Evolutionary conservation across 495 filamentous ascomycete genomes (phyloP), one percentile per base, ranked within the genome.

Genomic region (Hypoxylon perforatum): DNA sequence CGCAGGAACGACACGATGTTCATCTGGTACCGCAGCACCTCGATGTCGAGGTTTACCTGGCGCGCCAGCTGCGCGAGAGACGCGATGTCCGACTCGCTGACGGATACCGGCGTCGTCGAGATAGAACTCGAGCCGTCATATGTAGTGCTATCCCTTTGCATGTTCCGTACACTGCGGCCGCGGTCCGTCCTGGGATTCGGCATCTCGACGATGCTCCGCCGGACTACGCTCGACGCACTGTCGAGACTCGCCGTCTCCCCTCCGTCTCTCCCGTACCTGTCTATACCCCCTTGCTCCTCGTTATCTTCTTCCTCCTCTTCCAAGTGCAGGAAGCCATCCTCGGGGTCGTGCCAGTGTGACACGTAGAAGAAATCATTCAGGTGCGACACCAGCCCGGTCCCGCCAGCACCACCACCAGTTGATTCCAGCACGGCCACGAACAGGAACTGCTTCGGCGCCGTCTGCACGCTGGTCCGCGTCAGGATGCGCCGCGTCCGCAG

Each of bases 361-460:
- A 99, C 87, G 71, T 94, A 91, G 61, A 98, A 87, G 65, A 91
- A 86, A 56, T 97, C 93, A 72, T 91, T 92, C 80, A 96, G 73
- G 60, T 85, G 83, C 42, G 79, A 55, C 35, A 69, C 65, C 8
- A 69, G 28, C 15, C 41, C 15, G 41, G 15, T 22, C 15, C 75
- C 14, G 75, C 79, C 74, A 12, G 75, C 79, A 70, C 70, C 78
- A 35, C 72, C 67, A 51, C 14, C 35, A 11, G 35, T 5, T 11
- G 79, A 78, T 35, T 79, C 81, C 28, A 93, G 76, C 14, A 97
- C 74, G 12, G 92, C 88, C 21, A 97, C 78, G 69, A 97, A 87
- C 14, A 97, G 79, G 76, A 98, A 98, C 35, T 85, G 83, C 67
- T 88, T 87, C 8, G 94, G 93, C 9, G 91, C 91, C 54, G 85